These are phyloP conservation scores for Przewalskia tangutica DNA, from an alignment of 257 asterid species.

Conservation along the genomic window DNA sequence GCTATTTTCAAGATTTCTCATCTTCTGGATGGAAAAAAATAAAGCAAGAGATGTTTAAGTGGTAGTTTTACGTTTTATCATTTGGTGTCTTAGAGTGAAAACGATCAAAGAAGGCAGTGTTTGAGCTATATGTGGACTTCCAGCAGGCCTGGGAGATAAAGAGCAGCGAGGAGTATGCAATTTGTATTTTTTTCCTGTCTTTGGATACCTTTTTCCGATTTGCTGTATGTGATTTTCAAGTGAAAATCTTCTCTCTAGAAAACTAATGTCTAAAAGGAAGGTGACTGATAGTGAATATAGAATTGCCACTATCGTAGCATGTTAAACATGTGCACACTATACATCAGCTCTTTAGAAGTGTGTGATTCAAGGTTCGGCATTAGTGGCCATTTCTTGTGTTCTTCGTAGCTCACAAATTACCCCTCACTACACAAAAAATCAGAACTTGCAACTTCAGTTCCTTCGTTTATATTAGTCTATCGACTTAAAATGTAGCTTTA, in stretches of 20 bases:
- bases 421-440: background rate
- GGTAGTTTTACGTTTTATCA: background rate
- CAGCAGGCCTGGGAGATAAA: background rate
- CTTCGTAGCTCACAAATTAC: background rate
- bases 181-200: background rate
- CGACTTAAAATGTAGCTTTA: background rate
- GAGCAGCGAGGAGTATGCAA: background rate
- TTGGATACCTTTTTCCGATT: background rate
- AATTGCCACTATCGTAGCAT: background rate
- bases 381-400: background rate
- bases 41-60: background rate
- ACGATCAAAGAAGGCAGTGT: background rate
- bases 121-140: background rate
- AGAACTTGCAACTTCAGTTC: background rate
- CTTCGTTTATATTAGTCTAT: background rate
- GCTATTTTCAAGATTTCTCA: background rate
- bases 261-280: background rate
- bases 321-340: background rate
- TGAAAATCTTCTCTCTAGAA: background rate
- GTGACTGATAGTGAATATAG: background rate
- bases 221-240: background rate
- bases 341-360: background rate
- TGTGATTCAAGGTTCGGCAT: background rate
- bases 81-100: background rate
- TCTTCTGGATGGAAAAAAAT: background rate